These are phyloP conservation scores for Dictyostelium citrinum DNA, from an alignment of 78 protist species.

Conservation along the genomic window DNA sequence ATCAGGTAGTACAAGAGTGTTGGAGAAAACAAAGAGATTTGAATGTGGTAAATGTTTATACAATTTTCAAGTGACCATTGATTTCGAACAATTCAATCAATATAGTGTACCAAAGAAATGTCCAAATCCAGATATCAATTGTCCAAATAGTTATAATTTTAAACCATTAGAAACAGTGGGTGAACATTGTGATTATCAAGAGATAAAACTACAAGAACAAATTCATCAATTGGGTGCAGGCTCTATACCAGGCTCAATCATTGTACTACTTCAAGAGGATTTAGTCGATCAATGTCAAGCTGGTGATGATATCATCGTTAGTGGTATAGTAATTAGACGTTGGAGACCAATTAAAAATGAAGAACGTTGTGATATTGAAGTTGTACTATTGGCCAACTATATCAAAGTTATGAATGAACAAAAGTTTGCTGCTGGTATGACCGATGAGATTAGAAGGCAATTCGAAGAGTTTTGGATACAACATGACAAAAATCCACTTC, in stretches of 20 bases:
- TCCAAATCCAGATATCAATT: slow-evolving; percentile 26
- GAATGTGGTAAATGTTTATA: slow-evolving; percentile 27
- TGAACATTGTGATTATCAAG: slow-evolving; percentile 73
- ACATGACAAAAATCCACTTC: slow-evolving; percentile 64
- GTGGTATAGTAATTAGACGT: slow-evolving; percentile 77
- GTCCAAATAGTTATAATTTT: neutral
- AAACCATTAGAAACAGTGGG: neutral
- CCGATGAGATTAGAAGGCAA: slow-evolving; percentile 63
- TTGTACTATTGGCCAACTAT: slow-evolving; percentile 80
- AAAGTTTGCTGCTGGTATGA: neutral
- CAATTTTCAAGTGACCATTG: slow-evolving; percentile 13
- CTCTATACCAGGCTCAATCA: slow-evolving; percentile 91
- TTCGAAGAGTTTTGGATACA: slow-evolving; percentile 81
- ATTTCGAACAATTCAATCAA: slow-evolving; percentile 49
- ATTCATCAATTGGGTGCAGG: slow-evolving; percentile 84
- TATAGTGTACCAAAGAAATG: slow-evolving; percentile 35
- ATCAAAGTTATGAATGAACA: slow-evolving; percentile 82
- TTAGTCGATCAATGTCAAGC: slow-evolving; percentile 92
- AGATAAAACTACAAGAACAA: slow-evolving; percentile 91
- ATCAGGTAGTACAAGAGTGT: slow-evolving; percentile 1
- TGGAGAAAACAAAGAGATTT: slow-evolving; percentile 29
- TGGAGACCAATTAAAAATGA: slow-evolving; percentile 72
- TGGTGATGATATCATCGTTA: slow-evolving; percentile 93
- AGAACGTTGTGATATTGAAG: slow-evolving; percentile 85
- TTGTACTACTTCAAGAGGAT: slow-evolving; percentile 90